Evolutionary conservation across 176 grass and related monocot species (phyloP), one percentile per base, ranked within the genome.

Genomic region (maize (Zea mays)): DNA sequence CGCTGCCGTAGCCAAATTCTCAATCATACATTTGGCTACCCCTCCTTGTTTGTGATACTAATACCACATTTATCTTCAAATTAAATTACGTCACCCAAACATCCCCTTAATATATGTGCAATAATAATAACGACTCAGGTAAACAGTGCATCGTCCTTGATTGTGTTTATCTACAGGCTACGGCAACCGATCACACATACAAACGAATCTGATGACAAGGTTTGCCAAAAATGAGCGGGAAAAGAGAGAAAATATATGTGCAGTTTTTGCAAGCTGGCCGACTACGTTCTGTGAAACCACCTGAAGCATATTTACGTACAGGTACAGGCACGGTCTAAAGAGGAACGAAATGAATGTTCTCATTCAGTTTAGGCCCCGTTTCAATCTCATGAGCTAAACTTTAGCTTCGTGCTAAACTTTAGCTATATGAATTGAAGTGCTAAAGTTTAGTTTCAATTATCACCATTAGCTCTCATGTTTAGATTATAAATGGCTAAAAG

Each of bases 301-400:
- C 10, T 38, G 44, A 49, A 49, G 21, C 67, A n/a, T n/a, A 71
- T 35, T 71, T 51, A 71, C 46, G n/a, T n/a, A n/a, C n/a, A n/a
- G n/a, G 27, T 34, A 36, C 44, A 37, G 21, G 46, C 69, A 51
- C 46, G 7, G 47, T 52, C 47, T 38, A 36, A 72, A 54, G 14
- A 35, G 69, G 69, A 37, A 72, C 7, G 5, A 3, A 35, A 37
- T 38, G 33, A 35, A 37, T 38, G 7, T 54, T 54, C 48, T n/a
- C 15, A 37, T 54, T n/a, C 69, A 16, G 27, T 15, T 4, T 52
- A n/a, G n/a, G n/a, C n/a, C n/a, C n/a, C n/a, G n/a, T n/a, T n/a
- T n/a, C n/a, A n/a, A n/a, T n/a, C n/a, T n/a, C n/a, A n/a, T n/a
- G n/a, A n/a, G n/a, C n/a, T n/a, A n/a, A n/a, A n/a, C n/a, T n/a